Conservation (phyloP, 2,329 filamentous ascomycete genomes). For the Lachnellula arida region DNA sequence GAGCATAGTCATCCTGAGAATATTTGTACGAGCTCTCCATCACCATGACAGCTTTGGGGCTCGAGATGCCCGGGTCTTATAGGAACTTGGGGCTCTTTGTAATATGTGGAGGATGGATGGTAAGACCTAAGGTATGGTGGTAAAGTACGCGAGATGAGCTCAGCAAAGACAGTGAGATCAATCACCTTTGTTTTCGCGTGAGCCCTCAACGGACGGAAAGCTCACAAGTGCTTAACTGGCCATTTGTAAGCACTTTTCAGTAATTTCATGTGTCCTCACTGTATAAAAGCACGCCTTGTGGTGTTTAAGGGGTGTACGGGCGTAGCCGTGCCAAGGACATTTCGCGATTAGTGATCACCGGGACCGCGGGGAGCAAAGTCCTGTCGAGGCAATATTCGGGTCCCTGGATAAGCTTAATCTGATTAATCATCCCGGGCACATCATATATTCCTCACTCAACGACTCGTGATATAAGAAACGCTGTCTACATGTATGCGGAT, state of each 20-base stretch:
- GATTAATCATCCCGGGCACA: neutral
- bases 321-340: neutral
- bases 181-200: too few relatives aligned
- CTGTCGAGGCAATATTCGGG: neutral
- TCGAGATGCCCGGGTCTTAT: neutral
- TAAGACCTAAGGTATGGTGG: neutral
- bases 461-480: too few relatives aligned
- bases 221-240: neutral
- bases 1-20: constrained; percentile 24
- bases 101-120: neutral
- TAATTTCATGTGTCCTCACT: neutral
- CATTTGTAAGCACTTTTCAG: neutral
- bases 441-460: too few relatives aligned
- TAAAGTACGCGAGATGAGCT: neutral
- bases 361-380: neutral
- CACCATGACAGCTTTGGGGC: neutral
- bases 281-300: neutral
- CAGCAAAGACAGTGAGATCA: neutral
- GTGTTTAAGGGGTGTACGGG: neutral
- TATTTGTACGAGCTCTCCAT: constrained; percentile 19
- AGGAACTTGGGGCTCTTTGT: neutral
- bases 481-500: neutral
- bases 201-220: too few relatives aligned
- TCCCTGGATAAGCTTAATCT: neutral
- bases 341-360: neutral